These are phyloP conservation scores for Rhynchosporium secalis DNA, from an alignment of 2,329 filamentous ascomycete genomes.

Conservation along the genomic window DNA sequence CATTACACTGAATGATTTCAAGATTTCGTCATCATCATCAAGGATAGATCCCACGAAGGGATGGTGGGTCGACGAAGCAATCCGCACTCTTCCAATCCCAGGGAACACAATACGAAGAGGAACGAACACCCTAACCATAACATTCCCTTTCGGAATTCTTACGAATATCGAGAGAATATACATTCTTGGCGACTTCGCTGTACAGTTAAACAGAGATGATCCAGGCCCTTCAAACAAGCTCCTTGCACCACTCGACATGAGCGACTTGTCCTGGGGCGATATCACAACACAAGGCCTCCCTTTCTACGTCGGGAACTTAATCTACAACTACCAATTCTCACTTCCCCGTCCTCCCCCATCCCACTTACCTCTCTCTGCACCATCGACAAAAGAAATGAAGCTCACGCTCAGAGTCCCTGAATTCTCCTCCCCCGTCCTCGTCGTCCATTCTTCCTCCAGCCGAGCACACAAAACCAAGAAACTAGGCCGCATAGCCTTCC, in stretches of 20 bases:
- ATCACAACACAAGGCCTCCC: conserved; percentile 35
- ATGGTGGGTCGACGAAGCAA: conserved; percentile 41
- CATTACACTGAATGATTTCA: conserved; percentile 31
- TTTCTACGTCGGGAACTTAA: conserved; percentile 38
- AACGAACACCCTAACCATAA: conserved; percentile 30
- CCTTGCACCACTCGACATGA: conserved; percentile 15
- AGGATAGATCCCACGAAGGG: not conserved
- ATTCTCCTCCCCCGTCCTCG: conserved; percentile 34
- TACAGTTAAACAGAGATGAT: conserved; percentile 21
- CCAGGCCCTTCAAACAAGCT: not conserved
- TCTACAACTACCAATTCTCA: conserved; percentile 28
- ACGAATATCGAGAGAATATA: conserved; percentile 40
- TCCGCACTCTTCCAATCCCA: conserved; percentile 34
- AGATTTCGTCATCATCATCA: conserved; percentile 13
- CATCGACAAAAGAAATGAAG: not conserved
- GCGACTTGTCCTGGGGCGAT: conserved; percentile 34
- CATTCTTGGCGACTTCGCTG: conserved; percentile 37
- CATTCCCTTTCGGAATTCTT: conserved; percentile 36
- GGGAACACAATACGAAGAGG: conserved; percentile 30
- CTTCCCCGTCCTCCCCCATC: conserved; percentile 3
- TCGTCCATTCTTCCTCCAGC: conserved; percentile 17
- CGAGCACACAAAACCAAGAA: conserved; percentile 15
- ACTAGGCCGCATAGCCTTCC: conserved; percentile 33
- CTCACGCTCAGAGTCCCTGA: conserved; percentile 27
- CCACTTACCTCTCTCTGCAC: too few species aligned